Base-by-base conservation (phyloP, 306 rosid species). In the Vigna nakashimae region DNA sequence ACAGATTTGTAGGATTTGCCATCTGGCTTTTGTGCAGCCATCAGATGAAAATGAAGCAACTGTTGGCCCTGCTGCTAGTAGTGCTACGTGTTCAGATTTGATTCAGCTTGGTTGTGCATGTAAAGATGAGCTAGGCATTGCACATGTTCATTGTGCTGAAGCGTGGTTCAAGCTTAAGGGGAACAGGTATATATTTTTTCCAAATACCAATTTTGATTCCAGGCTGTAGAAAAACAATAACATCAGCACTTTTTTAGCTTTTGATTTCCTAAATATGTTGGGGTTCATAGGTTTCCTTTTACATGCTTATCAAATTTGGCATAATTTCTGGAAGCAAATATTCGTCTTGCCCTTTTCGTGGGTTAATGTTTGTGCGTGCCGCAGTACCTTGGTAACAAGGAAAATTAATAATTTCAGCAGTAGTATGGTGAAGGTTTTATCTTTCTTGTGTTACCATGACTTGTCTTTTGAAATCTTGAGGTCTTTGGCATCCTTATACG, bases 1-100 rank as follows among this genome's bases (percentile, higher is more conserved):
- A 78, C 89, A 73, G 78, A 82, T 92, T 71, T 95, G 98, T 84
- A 90, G 98, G 91, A 95, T 95, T 82, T 95, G 98, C 84, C 93
- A 90, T 73, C 81, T 95, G 80, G 65, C 81, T 77, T 83, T 96
- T 9, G 89, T 86, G 56, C 97, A 81, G 69, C 57, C 91, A 2
- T 89, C 91, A 14, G 92, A 88, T 40, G 82, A 80, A 72, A 73
- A 86, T 40, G 82, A 80, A 72, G 73, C 82, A 22, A 50, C 53
- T 48, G 79, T 63, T 62, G 72, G 70, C 69, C 56, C 69, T 65
- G 74, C 69, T 62, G 74, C 78, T 77, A 64, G 15, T 62, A 74
- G 46, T 78, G 73, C 77, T 65, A 45, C 77, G 38, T 74, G 28
- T 53, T 38, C 77, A 4, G 93, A 92, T 53, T 85, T 92, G 74